Evolutionary conservation across 2,329 filamentous ascomycete species (phyloP), one percentile per base, ranked within the genome.

Genomic region (Arthrinium puccinioides): DNA sequence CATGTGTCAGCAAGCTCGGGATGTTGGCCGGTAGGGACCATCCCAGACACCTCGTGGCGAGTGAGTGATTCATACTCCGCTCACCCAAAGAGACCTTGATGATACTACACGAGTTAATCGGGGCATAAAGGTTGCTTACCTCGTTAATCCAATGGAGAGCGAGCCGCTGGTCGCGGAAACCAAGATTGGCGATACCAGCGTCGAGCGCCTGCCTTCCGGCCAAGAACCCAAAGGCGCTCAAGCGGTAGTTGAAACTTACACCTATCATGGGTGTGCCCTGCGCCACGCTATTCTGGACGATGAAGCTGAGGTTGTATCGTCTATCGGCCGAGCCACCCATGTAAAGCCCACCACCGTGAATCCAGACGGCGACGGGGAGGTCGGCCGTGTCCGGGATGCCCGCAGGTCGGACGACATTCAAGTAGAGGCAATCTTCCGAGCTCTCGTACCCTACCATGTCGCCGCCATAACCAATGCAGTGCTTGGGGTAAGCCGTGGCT

Each of bases 281-380:
- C 9, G 56, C 48, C 3, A 63, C 58, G 2, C 63, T 61, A 30
- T 67, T 62, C n/a, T 64, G 48, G 4, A 82, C 69, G 33, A 81
- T 70, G 43, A 69, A 74, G 16, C 70, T 73, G 38, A 79, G 59
- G 48, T 82, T 81, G 53, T 80, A 81, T 20, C 74, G 63, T 18
- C 64, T 49, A 38, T 74, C 69, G 45, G 47, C 18, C 56, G 45
- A 42, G 5, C 46, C 47, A 9, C 52, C 53, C 40, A 44, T 40
- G 29, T 38, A 40, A 15, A 54, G 51, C 7, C 51, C 58, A 14
- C 58, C 58, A 2, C 66, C 66, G 45, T 78, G 67, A 34, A 80
- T 75, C 74, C 75, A 81, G 1, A 79, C 66, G 6, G 63, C 66
- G 5, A 81, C 71, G 0, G 77, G 77, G 16, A 53, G 44, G 9